phyloP scores from a whole-genome alignment of 2,329 filamentous ascomycete species.

The Diaporthe humulicola region DNA sequence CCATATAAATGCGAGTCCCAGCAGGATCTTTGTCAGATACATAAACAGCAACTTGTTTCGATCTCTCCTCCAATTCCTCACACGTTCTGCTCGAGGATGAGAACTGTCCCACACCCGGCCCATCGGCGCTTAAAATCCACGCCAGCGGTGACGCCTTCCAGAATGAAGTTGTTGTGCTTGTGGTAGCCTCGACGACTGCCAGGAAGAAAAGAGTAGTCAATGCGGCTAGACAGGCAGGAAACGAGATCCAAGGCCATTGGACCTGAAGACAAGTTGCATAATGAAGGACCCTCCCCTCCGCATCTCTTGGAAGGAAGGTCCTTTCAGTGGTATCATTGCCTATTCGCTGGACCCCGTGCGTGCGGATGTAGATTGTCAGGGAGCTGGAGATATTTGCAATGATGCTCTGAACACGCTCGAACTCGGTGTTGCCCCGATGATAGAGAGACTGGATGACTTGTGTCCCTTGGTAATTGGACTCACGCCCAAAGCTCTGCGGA shows the following conservation, averaged over 20 bases:
- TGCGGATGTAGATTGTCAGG: neutral
- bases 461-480: too few relatives aligned
- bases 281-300: neutral
- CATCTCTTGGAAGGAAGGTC: neutral
- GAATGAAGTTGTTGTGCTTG: neutral
- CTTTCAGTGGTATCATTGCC: too few relatives aligned
- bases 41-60: neutral
- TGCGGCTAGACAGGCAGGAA: neutral
- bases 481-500: too few relatives aligned
- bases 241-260: neutral
- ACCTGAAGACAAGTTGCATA: neutral
- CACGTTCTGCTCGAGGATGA: neutral
- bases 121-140: neutral
- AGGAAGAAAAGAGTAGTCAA: neutral
- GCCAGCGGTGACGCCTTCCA: conserved; percentile 3
- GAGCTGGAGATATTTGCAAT: neutral
- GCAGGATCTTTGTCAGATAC: neutral
- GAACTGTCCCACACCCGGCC: neutral
- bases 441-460: neutral
- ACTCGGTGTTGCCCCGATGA: neutral
- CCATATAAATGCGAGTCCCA: neutral
- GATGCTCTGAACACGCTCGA: neutral
- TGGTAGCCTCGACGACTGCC: neutral
- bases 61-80: neutral
- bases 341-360: too few relatives aligned